Conservation (phyloP, 768 basidiomycete genomes). For the Psilocybe tampanensis region DNA sequence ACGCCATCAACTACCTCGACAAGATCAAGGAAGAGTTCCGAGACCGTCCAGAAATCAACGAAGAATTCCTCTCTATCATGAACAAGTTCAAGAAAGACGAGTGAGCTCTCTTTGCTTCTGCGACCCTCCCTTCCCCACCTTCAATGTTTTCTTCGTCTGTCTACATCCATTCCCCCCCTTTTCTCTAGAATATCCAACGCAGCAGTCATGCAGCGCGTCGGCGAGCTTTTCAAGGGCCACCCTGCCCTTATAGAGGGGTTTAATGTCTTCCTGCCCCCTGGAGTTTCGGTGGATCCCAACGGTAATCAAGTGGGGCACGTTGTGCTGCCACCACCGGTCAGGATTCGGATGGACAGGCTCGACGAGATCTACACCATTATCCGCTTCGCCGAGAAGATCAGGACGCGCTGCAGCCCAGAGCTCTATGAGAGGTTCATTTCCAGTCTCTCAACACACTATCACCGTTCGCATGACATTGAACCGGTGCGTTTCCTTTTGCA, state of each 20-base stretch:
- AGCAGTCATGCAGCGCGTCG: conserved; percentile 62
- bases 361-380: neutral
- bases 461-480: neutral
- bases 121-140: neutral
- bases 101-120: conserved; percentile 39
- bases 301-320: neutral
- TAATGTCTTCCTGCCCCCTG: conserved; percentile 79
- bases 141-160: neutral
- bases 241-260: conserved; percentile 78
- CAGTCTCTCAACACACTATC: neutral
- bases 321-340: neutral
- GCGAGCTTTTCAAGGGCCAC: conserved; percentile 70
- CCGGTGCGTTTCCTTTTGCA: neutral
- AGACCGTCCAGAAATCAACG: conserved; percentile 71
- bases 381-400: neutral
- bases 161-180: too few relatives aligned
- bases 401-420: conserved; percentile 8
- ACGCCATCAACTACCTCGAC: conserved; percentile 70
- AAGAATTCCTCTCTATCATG: conserved; percentile 74
- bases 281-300: conserved; percentile 41
- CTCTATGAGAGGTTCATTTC: conserved; percentile 11
- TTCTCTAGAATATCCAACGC: neutral
- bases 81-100: conserved; percentile 78
- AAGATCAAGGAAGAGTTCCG: conserved; percentile 69
- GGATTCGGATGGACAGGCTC: neutral